Conservation (phyloP, 495 filamentous ascomycete genomes). For the Penicillium antarcticum region DNA sequence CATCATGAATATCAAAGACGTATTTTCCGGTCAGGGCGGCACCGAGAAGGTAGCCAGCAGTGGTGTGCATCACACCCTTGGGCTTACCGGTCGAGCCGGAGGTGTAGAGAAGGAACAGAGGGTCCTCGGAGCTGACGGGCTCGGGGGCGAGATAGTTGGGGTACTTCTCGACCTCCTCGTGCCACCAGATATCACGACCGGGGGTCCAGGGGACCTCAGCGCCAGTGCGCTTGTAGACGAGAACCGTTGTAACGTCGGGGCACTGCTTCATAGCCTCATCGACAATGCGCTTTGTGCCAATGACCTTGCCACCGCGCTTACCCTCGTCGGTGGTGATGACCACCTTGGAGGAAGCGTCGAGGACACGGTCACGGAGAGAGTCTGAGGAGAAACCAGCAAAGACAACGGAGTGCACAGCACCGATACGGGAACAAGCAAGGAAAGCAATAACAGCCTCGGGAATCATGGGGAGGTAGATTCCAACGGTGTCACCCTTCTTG, state of each 20-base stretch:
- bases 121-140: conserved; percentile 87
- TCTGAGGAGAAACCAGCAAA: conserved; percentile 98
- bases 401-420: conserved; percentile 96
- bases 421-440: conserved; percentile 87
- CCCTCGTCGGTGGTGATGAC: conserved; percentile 97
- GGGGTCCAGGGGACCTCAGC: conserved; percentile 86
- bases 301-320: conserved; percentile 94
- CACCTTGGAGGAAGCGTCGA: conserved; percentile 84
- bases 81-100: conserved; percentile 97
- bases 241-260: conserved; percentile 77
- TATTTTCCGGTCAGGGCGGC: conserved; percentile 95
- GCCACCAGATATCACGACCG: conserved; percentile 95
- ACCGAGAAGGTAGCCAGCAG: conserved; percentile 88
- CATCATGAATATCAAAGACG: conserved; percentile 95
- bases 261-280: conserved; percentile 98
- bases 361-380: conserved; percentile 91
- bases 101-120: conserved; percentile 96
- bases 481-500: conserved; percentile 95
- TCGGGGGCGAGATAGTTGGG: conserved; percentile 86
- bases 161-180: conserved; percentile 96
- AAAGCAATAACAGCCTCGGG: conserved; percentile 91
- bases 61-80: conserved; percentile 99
- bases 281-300: conserved; percentile 98
- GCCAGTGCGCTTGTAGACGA: conserved; percentile 95
- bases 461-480: conserved; percentile 98